Percentiles rank a stretch among this genome's conserved stretches.
Conservation (phyloP, 257 asterid genomes). For the Orobanche coerulescens region DNA sequence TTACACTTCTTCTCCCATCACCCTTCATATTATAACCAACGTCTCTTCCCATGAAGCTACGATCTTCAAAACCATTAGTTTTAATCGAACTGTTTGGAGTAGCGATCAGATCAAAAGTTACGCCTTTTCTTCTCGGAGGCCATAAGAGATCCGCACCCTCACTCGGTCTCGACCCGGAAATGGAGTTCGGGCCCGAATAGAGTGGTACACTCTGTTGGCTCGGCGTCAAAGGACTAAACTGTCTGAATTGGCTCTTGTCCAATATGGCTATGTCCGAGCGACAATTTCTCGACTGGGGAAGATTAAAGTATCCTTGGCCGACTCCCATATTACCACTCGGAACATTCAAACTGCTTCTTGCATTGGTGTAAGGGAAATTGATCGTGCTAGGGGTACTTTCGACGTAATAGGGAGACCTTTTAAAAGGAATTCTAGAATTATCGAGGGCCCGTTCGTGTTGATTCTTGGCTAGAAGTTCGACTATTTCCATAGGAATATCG, state of each 20-base stretch:
- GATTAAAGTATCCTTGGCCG: slow-evolving; percentile 9
- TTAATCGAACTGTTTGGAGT: slow-evolving; percentile 25
- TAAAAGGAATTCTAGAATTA: slow-evolving; percentile 23
- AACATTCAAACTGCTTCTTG: background rate
- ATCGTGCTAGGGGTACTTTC: slow-evolving; percentile 17
- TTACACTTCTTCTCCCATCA: slow-evolving; percentile 19
- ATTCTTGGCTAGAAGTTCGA: slow-evolving; percentile 59
- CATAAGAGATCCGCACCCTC: slow-evolving; percentile 30
- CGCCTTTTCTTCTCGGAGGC: slow-evolving; percentile 33
- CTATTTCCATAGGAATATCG: slow-evolving; percentile 78
- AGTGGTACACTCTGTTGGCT: slow-evolving; percentile 31
- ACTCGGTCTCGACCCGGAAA: slow-evolving; percentile 24
- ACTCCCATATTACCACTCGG: slow-evolving; percentile 19
- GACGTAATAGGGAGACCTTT: slow-evolving; percentile 26
- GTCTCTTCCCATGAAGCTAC: slow-evolving; percentile 25
- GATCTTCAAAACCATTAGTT: slow-evolving; percentile 21
- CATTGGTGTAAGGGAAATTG: slow-evolving; percentile 24
- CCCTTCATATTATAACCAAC: slow-evolving; percentile 26
- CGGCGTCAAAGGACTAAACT: slow-evolving; percentile 30
- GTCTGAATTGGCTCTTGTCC: slow-evolving; percentile 25
- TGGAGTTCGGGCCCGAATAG: slow-evolving; percentile 28
- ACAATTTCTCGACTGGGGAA: slow-evolving; percentile 23
- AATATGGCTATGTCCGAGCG: too few relatives aligned
- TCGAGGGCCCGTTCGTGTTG: slow-evolving; percentile 56
- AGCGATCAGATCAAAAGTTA: slow-evolving; percentile 27